Percentiles rank a stretch among this genome's conserved stretches.
These are phyloP conservation scores for Fraxinus quadrangulata DNA, from an alignment of 257 asterid genomes.

Conservation along the genomic window DNA sequence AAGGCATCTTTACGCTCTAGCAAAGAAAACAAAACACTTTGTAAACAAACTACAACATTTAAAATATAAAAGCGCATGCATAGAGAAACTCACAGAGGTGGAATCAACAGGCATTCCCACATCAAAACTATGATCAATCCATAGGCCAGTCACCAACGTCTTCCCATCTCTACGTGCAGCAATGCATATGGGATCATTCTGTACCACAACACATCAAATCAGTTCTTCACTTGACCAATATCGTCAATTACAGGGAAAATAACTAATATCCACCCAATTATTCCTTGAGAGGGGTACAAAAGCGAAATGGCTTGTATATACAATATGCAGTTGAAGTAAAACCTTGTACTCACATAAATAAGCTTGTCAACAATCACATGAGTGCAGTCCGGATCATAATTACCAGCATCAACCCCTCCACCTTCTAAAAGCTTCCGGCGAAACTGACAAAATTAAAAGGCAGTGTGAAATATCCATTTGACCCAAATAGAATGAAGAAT, in stretches of 20 bases:
- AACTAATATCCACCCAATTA: neutral
- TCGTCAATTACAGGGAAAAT: neutral
- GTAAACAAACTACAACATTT: neutral
- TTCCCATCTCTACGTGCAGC: slow-evolving; percentile 81
- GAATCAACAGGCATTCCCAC: slow-evolving; percentile 60
- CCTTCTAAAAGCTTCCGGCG: slow-evolving; percentile 63
- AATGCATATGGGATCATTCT: slow-evolving; percentile 84
- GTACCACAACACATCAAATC: slow-evolving; percentile 21
- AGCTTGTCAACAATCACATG: slow-evolving; percentile 72
- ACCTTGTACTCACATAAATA: slow-evolving; percentile 55
- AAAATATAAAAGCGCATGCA: neutral
- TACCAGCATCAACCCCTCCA: slow-evolving; percentile 71
- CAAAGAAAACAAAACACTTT: neutral
- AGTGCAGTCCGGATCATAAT: slow-evolving; percentile 66
- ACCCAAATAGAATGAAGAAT: neutral
- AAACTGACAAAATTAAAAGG: slow-evolving; percentile 38
- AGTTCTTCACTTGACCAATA: neutral
- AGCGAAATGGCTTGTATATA: neutral
- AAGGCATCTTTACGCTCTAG: neutral
- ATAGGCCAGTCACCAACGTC: slow-evolving; percentile 61
- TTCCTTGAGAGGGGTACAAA: neutral
- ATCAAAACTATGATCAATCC: slow-evolving; percentile 86
- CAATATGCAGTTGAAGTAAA: slow-evolving; percentile 10
- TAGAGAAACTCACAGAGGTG: slow-evolving; percentile 47
- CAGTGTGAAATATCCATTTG: neutral